Base-by-base conservation (phyloP, 2,329 filamentous ascomycete species). In the Monilinia vaccinii-corymbosi region DNA sequence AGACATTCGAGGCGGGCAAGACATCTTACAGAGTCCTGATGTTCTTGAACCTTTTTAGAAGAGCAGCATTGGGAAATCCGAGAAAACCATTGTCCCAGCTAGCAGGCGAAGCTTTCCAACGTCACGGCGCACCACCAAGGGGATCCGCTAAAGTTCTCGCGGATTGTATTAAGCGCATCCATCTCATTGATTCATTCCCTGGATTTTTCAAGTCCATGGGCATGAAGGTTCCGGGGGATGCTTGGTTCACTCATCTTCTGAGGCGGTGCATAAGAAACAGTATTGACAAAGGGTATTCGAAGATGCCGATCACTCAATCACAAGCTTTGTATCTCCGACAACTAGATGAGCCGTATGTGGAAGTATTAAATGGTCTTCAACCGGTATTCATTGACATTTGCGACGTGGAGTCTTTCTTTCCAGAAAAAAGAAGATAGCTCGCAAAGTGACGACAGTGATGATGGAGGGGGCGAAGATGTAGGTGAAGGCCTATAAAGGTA, bases 21-120 rank as follows among this genome's bases (percentile, higher is more conserved):
- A 79, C 76, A 1, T 78, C 76, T 0, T 81, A 81, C 66, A 75
- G 77, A 2, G 73, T 80, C 4, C 72, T 81, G 31, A 81, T 81
- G 78, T 79, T 81, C 69, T 74, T 76, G 11, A 77, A 78, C 60
- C 71, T 81, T 16, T 81, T 81, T 68, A 75, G 75, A 11, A 74
- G 70, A 51, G 75, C 73, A 0, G 77, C 75, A 4, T 73, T 78
- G 3, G 72, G 73, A 0, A 70, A 64, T 21, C 66, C 70, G 2
- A 66, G 66, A 9, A 74, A 72, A 36, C 64, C 73, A 1, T 70
- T 80, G 4, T 52, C 50, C 3, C 62, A 75, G 51, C 67, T 80
- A 34, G 73, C 75, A 53, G 75, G 80, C 42, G 73, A 73, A 47
- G 73, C 80, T 4, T 81, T 80, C 66, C 68, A 72, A 9, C 71